Evolutionary conservation across 2,329 filamentous ascomycete species (phyloP), one percentile per base, ranked within the genome.

Genomic region (Trichoderma sp.): DNA sequence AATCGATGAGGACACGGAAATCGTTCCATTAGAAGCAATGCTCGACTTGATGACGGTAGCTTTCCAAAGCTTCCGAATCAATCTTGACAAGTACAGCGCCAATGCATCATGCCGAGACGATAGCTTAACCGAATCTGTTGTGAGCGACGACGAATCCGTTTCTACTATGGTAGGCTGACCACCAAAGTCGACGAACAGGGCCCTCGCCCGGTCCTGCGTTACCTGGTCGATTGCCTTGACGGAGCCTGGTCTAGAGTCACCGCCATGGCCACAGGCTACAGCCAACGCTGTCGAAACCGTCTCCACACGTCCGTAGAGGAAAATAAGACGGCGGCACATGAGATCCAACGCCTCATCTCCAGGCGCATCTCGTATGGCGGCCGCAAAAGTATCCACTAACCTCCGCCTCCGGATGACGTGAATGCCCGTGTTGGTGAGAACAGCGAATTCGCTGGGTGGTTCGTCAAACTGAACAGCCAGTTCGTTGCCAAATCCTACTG

Each of bases 381-480:
- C 87, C 4, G 94, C 93, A 78, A 99, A 97, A 9, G 97, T 91
- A 76, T 99, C 95, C 1, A 98, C 93, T 5, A 98, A 84, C 65
- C 95, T 86, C 74, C 93, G 87, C 59, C 95, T 86, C 65, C 93
- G 90, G 64, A 98, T 87, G 8, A 97, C 86, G 74, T 97, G 93
- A 64, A 99, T 88, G 3, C 95, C 95, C 15, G 88, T 93, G 73
- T 95, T 97, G 35, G 95, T 98, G 64, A 99, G 84, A 56, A 99
- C 88, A 1, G 94, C 95, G 71, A 98, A 89, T 76, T 99, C 94
- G 60, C 90, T 89, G 0, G 91, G 86, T 0, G 89, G 84, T 69
- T 92, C 86, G 74, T 99, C 95, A 73, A 95, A 99, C 73, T 99
- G 96, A n/a, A 97, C 91, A 1, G 95, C 93, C 67, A 98, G 83